Percentiles rank a stretch among this genome's conserved stretches.
Evolutionary conservation across 257 asterid genomes (phyloP).

Genomic region (Solanum sparsipilum): DNA sequence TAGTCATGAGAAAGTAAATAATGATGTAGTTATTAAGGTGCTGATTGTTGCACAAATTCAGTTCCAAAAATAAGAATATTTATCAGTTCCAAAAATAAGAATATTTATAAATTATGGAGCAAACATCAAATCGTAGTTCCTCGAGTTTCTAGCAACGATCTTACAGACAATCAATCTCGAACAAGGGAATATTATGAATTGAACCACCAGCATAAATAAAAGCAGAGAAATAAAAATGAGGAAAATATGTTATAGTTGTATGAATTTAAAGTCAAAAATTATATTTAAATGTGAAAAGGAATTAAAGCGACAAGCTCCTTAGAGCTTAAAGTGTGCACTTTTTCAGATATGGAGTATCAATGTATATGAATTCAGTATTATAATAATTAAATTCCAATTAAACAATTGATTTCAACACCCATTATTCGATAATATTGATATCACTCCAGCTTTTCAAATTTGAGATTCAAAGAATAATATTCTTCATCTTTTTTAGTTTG

Average conservation of each 20-base stretch:
- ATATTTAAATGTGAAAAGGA: not conserved
- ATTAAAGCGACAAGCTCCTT: not conserved
- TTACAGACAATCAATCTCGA: no score
- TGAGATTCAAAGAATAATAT: not conserved
- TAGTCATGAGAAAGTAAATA: not conserved
- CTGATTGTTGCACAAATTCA: not conserved
- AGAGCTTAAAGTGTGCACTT: not conserved
- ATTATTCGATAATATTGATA: not conserved
- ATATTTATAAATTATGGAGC: not conserved
- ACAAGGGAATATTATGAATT: not conserved
- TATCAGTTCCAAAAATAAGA: not conserved
- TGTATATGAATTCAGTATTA: not conserved
- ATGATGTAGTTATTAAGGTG: not conserved
- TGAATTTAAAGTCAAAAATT: not conserved
- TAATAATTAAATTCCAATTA: not conserved
- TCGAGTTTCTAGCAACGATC: no score
- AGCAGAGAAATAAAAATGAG: not conserved
- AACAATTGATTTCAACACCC: not conserved
- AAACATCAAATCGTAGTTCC: not conserved
- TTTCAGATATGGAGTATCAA: not conserved
- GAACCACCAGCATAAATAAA: not conserved
- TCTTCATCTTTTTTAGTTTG: not conserved
- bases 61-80: not conserved
- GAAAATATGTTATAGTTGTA: not conserved
- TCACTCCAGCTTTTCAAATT: not conserved